Percentiles rank a stretch among this genome's conserved stretches.
These are phyloP conservation scores for Escallonia rubra DNA, from an alignment of 129 eudicot genomes.

Conservation along the genomic window DNA sequence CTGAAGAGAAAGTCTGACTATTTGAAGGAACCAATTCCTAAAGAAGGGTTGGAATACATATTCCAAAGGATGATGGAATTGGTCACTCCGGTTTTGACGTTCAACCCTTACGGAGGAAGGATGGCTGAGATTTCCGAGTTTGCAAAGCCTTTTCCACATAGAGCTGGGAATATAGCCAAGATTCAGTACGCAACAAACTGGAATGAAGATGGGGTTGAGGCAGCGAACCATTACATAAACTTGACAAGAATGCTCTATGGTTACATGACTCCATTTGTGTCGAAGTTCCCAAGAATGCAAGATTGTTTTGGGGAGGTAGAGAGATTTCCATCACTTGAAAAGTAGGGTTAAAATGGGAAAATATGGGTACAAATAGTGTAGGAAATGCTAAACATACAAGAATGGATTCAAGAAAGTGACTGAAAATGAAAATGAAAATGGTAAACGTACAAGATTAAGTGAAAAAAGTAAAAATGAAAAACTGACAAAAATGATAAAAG, in stretches of 20 bases:
- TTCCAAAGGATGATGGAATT: conserved; percentile 22
- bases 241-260: conserved; percentile 27
- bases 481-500: too few relatives aligned
- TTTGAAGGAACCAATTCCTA: conserved; percentile 25
- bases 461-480: too few relatives aligned
- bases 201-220: conserved; percentile 26
- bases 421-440: too few relatives aligned
- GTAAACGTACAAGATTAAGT: too few relatives aligned
- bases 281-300: conserved; percentile 46
- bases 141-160: conserved; percentile 46
- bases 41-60: conserved; percentile 24
- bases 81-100: conserved; percentile 20
- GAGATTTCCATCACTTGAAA: too few relatives aligned
- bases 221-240: conserved; percentile 21
- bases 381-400: too few relatives aligned
- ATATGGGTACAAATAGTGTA: too few relatives aligned
- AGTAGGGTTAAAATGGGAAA: too few relatives aligned
- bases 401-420: too few relatives aligned
- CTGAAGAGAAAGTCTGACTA: conserved; percentile 50
- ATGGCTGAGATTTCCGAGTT: conserved; percentile 34
- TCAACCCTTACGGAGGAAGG: conserved; percentile 49
- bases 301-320: too few relatives aligned
- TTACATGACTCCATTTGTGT: conserved; percentile 50
- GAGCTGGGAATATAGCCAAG: conserved; percentile 43
- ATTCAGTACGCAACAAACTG: conserved; percentile 38